Base-by-base conservation (phyloP, 345 rosid genomes). In the Mangifera indica region DNA sequence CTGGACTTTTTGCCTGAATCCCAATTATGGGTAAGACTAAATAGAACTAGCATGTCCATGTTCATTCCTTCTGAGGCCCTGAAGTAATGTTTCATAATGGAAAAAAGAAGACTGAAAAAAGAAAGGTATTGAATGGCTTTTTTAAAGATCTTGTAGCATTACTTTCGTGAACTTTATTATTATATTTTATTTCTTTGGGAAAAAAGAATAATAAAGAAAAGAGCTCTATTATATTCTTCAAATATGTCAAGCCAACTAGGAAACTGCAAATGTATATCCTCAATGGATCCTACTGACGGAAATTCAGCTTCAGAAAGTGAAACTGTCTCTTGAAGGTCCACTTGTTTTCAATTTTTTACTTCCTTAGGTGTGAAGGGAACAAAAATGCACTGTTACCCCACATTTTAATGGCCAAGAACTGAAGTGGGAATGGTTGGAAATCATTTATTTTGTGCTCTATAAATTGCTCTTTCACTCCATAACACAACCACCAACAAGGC, bases 331-430 rank as follows among this genome's bases (percentile, higher is more conserved):
- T 53, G 56, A 18, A 64, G 37, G 24, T 66, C 69, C 67, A 32
- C 73, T 61, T 72, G 76, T 61, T 74, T 42, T 69, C 62, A 69
- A 11, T 29, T 69, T 53, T 53, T 71, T 17, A 57, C 60, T 71
- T 54, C 32, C 80, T 83, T 74, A 72, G 71, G 69, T 59, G 64
- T 71, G 73, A 79, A 81, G 76, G 64, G 77, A 72, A 46, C 42
- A 57, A 62, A 46, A 66, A 22, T 46, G 73, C 72, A 45, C 45
- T 32, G n/a, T 69, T 72, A 44, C 60, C 75, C 75, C 22, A 67
- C 51, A 18, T 45, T 45, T 8, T 4, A 14, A 63, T 56, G 53
- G 45, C 55, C 53, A 59, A 49, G 49, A 44, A 49, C 54, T 14
- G 42, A 57, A 49, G 17, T 45, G 44, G 22, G 29, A 10, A 10